Conservation (phyloP, 306 rosid species). For the Vachellia pachyceras region DNA sequence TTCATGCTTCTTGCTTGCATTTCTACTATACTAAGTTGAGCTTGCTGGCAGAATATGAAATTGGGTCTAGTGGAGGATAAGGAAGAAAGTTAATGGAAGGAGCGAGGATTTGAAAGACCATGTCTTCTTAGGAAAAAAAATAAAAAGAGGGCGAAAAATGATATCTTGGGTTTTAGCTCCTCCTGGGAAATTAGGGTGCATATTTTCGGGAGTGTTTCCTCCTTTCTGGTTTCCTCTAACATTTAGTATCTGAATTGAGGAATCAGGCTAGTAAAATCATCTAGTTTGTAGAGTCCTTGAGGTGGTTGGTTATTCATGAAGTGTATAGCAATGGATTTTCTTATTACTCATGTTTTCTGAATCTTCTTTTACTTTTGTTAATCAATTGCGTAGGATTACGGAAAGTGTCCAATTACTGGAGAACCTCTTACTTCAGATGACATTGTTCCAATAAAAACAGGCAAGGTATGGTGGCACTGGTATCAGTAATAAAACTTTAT, state of each 20-base stretch:
- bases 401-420: conserved; percentile 94
- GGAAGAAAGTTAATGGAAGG: conserved; percentile 11
- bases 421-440: conserved; percentile 81
- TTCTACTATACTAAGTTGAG: not conserved
- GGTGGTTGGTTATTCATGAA: conserved; percentile 4
- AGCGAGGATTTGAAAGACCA: not conserved
- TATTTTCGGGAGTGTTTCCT: not conserved
- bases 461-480: conserved; percentile 68
- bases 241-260: conserved; percentile 14
- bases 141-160: not conserved
- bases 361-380: conserved; percentile 31
- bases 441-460: conserved; percentile 81
- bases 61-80: not conserved
- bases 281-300: not conserved
- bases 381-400: conserved; percentile 70
- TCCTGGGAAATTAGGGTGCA: not conserved
- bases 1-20: conserved; percentile 31
- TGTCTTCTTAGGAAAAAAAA: not conserved
- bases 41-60: conserved; percentile 17
- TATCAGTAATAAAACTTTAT: conserved; percentile 2
- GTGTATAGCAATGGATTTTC: not conserved
- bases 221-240: not conserved
- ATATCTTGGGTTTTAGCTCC: not conserved
- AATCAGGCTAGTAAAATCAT: not conserved
- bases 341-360: not conserved